A percentile compares a stretch with the other conserved stretches of the same genome.
These are phyloP conservation scores for Rugosomyces carneus DNA, from an alignment of 1,284 basidiomycete genomes.

Conservation along the genomic window DNA sequence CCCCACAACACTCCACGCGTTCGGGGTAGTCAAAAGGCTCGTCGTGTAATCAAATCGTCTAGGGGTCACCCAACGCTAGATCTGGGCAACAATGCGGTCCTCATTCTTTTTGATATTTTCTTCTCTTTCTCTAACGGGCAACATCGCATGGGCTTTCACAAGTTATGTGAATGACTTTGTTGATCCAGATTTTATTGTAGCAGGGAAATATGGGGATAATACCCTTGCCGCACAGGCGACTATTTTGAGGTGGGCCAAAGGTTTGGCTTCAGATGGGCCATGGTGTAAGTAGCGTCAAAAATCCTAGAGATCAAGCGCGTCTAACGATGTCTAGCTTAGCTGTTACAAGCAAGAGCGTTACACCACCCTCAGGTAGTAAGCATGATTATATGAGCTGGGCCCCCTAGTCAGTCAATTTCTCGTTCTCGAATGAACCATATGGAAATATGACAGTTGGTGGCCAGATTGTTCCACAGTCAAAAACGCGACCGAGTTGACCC, in stretches of 20 bases:
- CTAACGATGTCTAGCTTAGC: constrained; percentile 21
- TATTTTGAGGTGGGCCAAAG: constrained; percentile 39
- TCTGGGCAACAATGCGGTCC: constrained; percentile 16
- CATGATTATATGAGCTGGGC: constrained; percentile 54
- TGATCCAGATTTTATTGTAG: constrained; percentile 42
- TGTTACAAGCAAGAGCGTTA: constrained; percentile 33
- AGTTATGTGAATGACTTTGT: constrained; percentile 53
- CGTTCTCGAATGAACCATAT: background rate
- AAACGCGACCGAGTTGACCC: constrained; percentile 41
- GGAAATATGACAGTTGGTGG: constrained; percentile 40
- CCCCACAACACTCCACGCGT: too few species aligned
- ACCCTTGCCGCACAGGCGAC: constrained; percentile 38
- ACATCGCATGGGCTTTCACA: constrained; percentile 20
- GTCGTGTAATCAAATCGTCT: too few species aligned
- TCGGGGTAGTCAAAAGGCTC: too few species aligned
- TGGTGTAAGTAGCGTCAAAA: constrained; percentile 40
- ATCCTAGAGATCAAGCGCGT: background rate
- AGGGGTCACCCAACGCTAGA: constrained; percentile 4
- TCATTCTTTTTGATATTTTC: constrained; percentile 17
- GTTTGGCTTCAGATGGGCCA: constrained; percentile 38
- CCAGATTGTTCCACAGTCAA: constrained; percentile 47
- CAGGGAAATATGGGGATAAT: constrained; percentile 31
- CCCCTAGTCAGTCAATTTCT: constrained; percentile 37
- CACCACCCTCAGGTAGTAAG: constrained; percentile 37
- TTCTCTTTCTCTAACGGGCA: constrained; percentile 7